Evolutionary conservation across 2,329 filamentous ascomycete genomes (phyloP).

Genomic region (Neopestalotiopsis clavispora): DNA sequence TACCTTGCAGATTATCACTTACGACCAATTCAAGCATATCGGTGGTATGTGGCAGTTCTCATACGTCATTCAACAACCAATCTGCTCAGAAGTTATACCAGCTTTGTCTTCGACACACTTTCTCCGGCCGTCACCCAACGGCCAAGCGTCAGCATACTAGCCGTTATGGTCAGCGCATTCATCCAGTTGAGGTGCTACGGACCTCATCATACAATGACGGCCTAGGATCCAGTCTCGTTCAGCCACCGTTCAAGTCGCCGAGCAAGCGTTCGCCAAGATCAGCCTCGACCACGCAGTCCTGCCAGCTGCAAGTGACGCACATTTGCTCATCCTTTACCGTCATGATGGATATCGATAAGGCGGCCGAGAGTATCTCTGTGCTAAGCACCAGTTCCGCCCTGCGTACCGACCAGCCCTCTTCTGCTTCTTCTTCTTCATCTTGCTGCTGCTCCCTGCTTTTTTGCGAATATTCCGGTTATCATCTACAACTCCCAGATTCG

Average conservation of each 20-base stretch:
- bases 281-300: conserved; percentile 28
- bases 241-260: conserved; percentile 28
- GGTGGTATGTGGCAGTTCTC: not conserved
- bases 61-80: too few relatives aligned
- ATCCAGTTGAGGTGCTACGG: too few relatives aligned
- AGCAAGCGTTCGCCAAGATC: conserved; percentile 25
- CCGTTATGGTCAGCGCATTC: too few relatives aligned
- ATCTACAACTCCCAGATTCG: conserved; percentile 39
- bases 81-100: too few relatives aligned
- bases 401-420: conserved; percentile 23
- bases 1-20: too few relatives aligned
- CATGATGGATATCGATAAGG: conserved; percentile 20
- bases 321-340: conserved; percentile 24
- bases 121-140: too few relatives aligned
- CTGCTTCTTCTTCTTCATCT: not conserved
- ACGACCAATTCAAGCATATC: too few relatives aligned
- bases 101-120: too few relatives aligned
- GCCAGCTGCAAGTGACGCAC: conserved; percentile 28
- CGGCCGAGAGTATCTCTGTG: conserved; percentile 21
- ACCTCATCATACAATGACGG: not conserved
- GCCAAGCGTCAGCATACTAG: too few relatives aligned
- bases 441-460: not conserved
- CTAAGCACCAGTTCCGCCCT: conserved; percentile 27
- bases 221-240: conserved; percentile 5
- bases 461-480: conserved; percentile 23